Evolutionary conservation across 1,284 basidiomycete genomes (phyloP), one percentile per base, ranked within the genome.

Genomic region (Leccinum angustisporum): DNA sequence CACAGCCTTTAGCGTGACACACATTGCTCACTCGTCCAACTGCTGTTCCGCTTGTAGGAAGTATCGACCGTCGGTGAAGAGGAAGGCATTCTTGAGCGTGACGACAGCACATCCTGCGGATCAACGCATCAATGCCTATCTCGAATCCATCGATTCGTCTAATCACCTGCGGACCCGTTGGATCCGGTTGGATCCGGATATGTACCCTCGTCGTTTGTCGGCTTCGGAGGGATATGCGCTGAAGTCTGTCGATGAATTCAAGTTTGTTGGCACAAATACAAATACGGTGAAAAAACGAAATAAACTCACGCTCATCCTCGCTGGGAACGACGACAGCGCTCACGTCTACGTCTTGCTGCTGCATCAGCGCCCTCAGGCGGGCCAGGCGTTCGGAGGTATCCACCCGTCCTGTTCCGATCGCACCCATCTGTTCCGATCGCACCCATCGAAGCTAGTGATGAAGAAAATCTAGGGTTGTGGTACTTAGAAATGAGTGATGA

Each of bases 41-140:
- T 99, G 91, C 69, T 96, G 86, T 62, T 84, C 87, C 0, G 96
- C 97, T 77, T 98, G 97, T 13, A 97, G 79, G 72, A 92, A 97
- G 76, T 98, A 99, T 52, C 97, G 81, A 2, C 96, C 96, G 78
- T 98, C 96, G 1, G 95, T 97, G 75, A 95, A 96, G 54, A 95
- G 79, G 63, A 82, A 87, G 0, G 93, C 94, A 31, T 86, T 80
- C 31, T 86, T 80, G 56, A 80, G 75, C 0, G 94, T 95, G 21
- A 98, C 81, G 54, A 97, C 77, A 14, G 93, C 97, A 68, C 85
- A 91, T 64, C 92, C 91, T 92, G 65, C 31, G 55, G 10, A 60
- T 52, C 11, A 30, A 21, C 11, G 14, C 18, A 54, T 71, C 56
- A 65, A 16, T 18, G 8, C 25, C 16, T 13, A 34, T 61, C 16